phyloP scores from a whole-genome alignment of 805 yeast species.

The Myxozyma sirexii region DNA sequence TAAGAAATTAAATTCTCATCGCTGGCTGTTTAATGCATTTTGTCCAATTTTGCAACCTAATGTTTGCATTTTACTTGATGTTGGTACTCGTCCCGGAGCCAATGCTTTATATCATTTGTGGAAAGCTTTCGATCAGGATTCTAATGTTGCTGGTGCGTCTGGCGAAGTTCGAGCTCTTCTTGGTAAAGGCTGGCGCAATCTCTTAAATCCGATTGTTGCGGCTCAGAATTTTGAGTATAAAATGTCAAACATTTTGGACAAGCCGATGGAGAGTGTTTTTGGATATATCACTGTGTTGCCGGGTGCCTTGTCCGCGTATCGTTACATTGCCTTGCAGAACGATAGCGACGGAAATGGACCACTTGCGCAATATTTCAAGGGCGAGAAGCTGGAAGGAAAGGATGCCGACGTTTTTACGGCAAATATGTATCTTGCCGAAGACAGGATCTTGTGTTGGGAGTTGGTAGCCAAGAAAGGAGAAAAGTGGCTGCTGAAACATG shows the following conservation, averaged over 20 bases:
- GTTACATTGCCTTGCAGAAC: constrained; percentile 76
- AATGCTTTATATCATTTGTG: constrained; percentile 89
- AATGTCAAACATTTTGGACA: constrained; percentile 90
- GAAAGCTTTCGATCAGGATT: constrained; percentile 96
- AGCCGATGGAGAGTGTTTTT: constrained; percentile 92
- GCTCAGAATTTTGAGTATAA: constrained; percentile 97
- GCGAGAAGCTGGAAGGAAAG: constrained; percentile 75
- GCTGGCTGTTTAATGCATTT: constrained; percentile 95
- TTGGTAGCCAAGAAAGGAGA: constrained; percentile 79
- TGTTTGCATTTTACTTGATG: constrained; percentile 85
- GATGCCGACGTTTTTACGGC: constrained; percentile 85
- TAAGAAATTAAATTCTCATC: constrained; percentile 93
- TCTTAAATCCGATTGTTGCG: constrained; percentile 87
- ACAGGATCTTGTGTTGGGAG: constrained; percentile 92
- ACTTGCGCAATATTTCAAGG: constrained; percentile 84
- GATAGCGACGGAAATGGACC: constrained; percentile 78
- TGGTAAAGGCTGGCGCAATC: constrained; percentile 80
- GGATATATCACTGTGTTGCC: constrained; percentile 95
- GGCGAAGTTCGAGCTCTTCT: constrained; percentile 97
- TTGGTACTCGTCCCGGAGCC: constrained; percentile 94
- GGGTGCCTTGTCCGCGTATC: constrained; percentile 94
- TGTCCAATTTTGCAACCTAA: constrained; percentile 92
- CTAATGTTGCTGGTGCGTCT: constrained; percentile 98
- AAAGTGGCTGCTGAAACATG: constrained; percentile 80
- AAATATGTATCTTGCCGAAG: constrained; percentile 97